Base-by-base conservation (phyloP, 257 asterid genomes). In the Marsdenia floribunda region DNA sequence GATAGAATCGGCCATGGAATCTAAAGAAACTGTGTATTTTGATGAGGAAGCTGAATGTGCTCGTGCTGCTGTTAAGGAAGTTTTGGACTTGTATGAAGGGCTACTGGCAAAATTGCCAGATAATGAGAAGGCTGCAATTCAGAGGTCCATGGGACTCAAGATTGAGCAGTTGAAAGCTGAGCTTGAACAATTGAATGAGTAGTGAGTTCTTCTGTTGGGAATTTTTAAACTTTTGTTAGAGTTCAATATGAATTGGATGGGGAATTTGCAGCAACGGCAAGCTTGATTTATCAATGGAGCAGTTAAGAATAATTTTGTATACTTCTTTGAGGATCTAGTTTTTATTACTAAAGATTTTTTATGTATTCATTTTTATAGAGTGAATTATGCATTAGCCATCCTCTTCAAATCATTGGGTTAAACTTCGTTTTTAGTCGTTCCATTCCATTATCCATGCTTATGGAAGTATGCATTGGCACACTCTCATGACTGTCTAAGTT, bases 31-130 rank as follows among this genome's bases (percentile, higher is more conserved):
- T 0, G 96, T 92, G 58, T 95, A 95, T 77, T 92, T 95, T 73
- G 85, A 95, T 72, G 98, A 94, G 72, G 98, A 94, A 87, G 98
- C 98, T 55, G 96, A 88, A 74, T 95, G 97, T 70, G 99, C 99
- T 4, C 99, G 99, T 76, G 86, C 77, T 42, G 97, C 94, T 29
- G 99, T 89, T 57, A 75, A 77, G 21, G 96, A 90, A 61, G 98
- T 89, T 29, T 80, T 95, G 40, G 91, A 83, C 42, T 54, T 91
- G 96, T 95, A 90, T 69, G 82, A 84, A 5, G 91, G 81, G 38
- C 80, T 95, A 75, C 64, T 90, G 86, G 70, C 46, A 14, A 92
- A 74, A 81, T 75, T 90, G 58, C 86, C 93, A 12, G 91, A 90
- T 81, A 82, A 78, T 38, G 96, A 90, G 74, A 90, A 61, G 75